A percentile compares a stretch with the other conserved stretches of the same genome.
Evolutionary conservation across 106 monocot genomes (phyloP).

Genomic region (Vanilla planifolia): DNA sequence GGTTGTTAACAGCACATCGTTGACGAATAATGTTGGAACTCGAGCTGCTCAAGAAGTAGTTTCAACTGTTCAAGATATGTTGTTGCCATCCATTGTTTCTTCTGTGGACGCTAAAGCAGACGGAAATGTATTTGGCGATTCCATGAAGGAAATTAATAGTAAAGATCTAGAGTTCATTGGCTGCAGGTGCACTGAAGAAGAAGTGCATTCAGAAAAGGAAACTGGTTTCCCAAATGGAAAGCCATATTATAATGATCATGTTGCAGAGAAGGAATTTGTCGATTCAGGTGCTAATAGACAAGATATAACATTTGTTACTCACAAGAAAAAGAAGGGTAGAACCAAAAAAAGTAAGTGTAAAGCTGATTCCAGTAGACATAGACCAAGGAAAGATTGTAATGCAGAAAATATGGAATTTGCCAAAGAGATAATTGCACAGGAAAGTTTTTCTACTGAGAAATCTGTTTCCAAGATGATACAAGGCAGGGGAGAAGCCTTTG

Average conservation of each 20-base stretch:
- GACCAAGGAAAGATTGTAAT: slow-evolving; percentile 20
- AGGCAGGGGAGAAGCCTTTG: slow-evolving; percentile 18
- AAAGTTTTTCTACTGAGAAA: slow-evolving; percentile 12
- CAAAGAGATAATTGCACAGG: slow-evolving; percentile 15
- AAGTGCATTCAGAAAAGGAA: slow-evolving; percentile 14
- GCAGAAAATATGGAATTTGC: slow-evolving; percentile 11
- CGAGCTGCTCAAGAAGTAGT: slow-evolving; percentile 13
- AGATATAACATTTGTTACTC: slow-evolving; percentile 2
- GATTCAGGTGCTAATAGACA: slow-evolving; percentile 18
- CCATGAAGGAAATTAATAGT: slow-evolving; percentile 10
- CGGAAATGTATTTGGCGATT: slow-evolving; percentile 5
- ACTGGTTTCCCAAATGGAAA: slow-evolving; percentile 15
- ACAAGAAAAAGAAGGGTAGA: slow-evolving; percentile 12
- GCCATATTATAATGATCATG: slow-evolving; percentile 25
- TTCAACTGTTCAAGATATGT: slow-evolving; percentile 15
- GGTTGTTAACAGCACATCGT: slow-evolving; percentile 5
- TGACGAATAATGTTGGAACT: slow-evolving; percentile 25
- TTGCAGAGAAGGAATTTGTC: slow-evolving; percentile 9
- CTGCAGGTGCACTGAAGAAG: slow-evolving; percentile 6
- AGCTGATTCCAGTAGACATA: slow-evolving; percentile 14
- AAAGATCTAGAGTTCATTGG: slow-evolving; percentile 5
- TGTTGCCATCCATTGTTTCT: slow-evolving; percentile 7
- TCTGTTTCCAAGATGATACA: slow-evolving; percentile 20
- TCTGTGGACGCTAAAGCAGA: slow-evolving; percentile 12
- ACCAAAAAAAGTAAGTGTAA: slow-evolving; percentile 27